A percentile compares a stretch with the other conserved stretches of the same genome.
phyloP scores from a whole-genome alignment of 1,139 yeast species.

The Pichia sp. region DNA sequence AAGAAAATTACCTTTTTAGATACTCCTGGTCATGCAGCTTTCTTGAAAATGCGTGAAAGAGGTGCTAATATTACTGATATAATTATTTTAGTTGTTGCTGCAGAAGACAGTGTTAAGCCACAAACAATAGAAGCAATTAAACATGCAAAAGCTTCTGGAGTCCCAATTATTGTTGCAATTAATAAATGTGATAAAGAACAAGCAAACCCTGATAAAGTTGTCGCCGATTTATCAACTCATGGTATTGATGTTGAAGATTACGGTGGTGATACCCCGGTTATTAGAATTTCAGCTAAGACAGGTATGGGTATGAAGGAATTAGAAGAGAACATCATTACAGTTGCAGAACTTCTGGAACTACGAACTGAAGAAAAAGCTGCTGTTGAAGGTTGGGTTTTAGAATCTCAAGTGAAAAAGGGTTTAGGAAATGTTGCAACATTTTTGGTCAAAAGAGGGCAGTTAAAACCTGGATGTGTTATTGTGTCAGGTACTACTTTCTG shows the following conservation, averaged over 20 bases:
- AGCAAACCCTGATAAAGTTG: slow-evolving; percentile 64
- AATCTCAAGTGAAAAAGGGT: slow-evolving; percentile 77
- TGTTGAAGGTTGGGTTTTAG: slow-evolving; percentile 87
- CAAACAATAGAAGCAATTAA: slow-evolving; percentile 95
- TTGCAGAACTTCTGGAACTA: slow-evolving; percentile 78
- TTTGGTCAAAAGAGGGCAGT: slow-evolving; percentile 70
- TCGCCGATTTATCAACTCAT: slow-evolving; percentile 67
- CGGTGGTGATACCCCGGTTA: slow-evolving; percentile 94
- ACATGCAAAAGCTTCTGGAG: slow-evolving; percentile 81
- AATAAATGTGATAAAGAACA: slow-evolving; percentile 87
- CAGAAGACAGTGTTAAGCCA: slow-evolving; percentile 97
- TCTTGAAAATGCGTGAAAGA: slow-evolving; percentile 90
- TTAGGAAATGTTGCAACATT: slow-evolving; percentile 85
- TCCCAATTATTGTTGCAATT: slow-evolving; percentile 84
- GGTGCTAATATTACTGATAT: slow-evolving; percentile 95
- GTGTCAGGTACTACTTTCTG: slow-evolving; percentile 87
- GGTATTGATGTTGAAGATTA: slow-evolving; percentile 86
- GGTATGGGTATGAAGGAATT: slow-evolving; percentile 74
- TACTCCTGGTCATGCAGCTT: slow-evolving; percentile 98
- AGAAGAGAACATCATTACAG: slow-evolving; percentile 82
- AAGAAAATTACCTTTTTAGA: slow-evolving; percentile 83
- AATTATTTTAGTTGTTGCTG: slow-evolving; percentile 91
- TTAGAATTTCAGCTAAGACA: slow-evolving; percentile 82
- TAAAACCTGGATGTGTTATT: slow-evolving; percentile 62
- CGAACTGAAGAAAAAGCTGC: slow-evolving; percentile 49